Evolutionary conservation across 2,329 filamentous ascomycete species (phyloP).

Genomic region (Aspergillus fischeri): DNA sequence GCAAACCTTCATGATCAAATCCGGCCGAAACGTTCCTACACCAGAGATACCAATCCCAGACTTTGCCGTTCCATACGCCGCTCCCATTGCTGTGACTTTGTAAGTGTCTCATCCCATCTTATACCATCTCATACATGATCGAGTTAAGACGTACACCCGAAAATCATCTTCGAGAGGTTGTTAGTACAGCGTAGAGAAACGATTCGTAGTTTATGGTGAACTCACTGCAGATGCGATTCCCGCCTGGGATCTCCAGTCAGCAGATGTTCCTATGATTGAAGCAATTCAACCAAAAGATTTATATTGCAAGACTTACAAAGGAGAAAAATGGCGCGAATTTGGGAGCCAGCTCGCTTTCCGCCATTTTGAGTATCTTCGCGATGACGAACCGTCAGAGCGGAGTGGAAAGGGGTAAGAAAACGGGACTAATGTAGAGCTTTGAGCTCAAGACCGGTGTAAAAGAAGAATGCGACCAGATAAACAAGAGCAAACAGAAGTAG

Average conservation of each 20-base stretch:
- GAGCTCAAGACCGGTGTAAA: neutral
- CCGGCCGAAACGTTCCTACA: constrained; percentile 62
- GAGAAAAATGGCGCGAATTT: constrained; percentile 66
- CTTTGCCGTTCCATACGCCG: constrained; percentile 65
- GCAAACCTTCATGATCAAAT: constrained; percentile 65
- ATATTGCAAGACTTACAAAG: constrained; percentile 50
- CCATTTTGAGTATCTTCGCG: constrained; percentile 29
- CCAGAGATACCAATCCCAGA: constrained; percentile 65
- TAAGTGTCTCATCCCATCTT: constrained; percentile 14
- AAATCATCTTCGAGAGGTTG: constrained; percentile 43
- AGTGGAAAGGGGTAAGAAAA: neutral
- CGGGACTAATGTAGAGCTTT: neutral
- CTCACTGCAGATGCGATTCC: constrained; percentile 49
- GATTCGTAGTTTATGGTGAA: constrained; percentile 9
- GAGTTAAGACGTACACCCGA: constrained; percentile 43
- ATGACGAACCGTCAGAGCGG: neutral
- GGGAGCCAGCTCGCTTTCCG: constrained; percentile 51
- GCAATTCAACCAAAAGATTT: neutral
- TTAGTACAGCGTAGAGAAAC: constrained; percentile 19
- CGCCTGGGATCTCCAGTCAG: constrained; percentile 36
- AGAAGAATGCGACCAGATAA: neutral
- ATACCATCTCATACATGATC: constrained; percentile 5
- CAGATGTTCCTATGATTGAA: neutral
- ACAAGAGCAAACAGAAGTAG: neutral
- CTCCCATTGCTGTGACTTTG: constrained; percentile 53